Percentiles rank a stretch among this genome's conserved stretches.
phyloP scores from a whole-genome alignment of 768 basidiomycete genomes.

The Kwoniella sp. region DNA sequence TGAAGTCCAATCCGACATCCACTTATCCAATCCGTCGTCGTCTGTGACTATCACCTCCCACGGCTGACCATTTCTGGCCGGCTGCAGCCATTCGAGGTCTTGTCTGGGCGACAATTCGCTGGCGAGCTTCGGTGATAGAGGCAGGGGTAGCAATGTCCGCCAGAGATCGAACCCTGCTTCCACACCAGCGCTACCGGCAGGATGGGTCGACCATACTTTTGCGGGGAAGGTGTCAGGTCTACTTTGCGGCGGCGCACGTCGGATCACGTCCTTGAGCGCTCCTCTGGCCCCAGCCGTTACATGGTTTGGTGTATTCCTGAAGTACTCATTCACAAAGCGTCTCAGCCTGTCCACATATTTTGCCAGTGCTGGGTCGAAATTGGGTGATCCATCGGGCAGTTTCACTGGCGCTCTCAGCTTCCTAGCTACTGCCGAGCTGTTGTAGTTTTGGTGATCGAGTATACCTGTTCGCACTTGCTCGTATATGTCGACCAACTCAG shows the following conservation, averaged over 20 bases:
- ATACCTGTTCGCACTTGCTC: conserved; percentile 6
- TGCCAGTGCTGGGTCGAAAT: conserved; percentile 5
- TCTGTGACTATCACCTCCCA: conserved; percentile 25
- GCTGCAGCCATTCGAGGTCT: conserved; percentile 7
- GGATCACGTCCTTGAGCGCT: conserved; percentile 3
- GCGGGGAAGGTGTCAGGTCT: conserved; percentile 12
- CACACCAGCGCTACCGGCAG: not conserved
- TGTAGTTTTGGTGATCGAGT: conserved; percentile 6
- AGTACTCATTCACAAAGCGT: conserved; percentile 8
- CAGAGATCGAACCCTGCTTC: conserved; percentile 23
- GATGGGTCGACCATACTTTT: conserved; percentile 28
- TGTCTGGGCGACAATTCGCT: not conserved
- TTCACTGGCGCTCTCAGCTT: conserved; percentile 13
- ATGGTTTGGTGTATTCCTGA: not conserved
- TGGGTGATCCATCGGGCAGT: conserved; percentile 13
- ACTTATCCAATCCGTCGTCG: conserved; percentile 27
- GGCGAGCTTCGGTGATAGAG: conserved; percentile 8
- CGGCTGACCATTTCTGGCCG: conserved; percentile 16
- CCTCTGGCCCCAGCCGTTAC: conserved; percentile 5
- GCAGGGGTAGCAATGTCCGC: conserved; percentile 22
- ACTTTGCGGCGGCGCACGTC: not conserved
- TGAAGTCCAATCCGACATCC: conserved; percentile 29
- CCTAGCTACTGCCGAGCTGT: not conserved
- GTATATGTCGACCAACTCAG: conserved; percentile 12
- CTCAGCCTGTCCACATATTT: conserved; percentile 7